phyloP scores from a whole-genome alignment of 176 grass and related monocot species.

The maize (Zea mays) region Zm-B73-REFERENCE-NAM-5.0 NC_050103.1:81308501-81309000 shows the following conservation, averaged over 20 bases:
- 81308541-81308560: slow-evolving; percentile 7
- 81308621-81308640: slow-evolving; percentile 10
- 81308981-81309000: not conserved
- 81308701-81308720: slow-evolving; percentile 74
- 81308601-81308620: not conserved
- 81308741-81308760: slow-evolving; percentile 79
- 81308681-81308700: slow-evolving; percentile 71
- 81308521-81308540: not conserved
- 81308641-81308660: slow-evolving; percentile 6
- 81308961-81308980: not conserved
- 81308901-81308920: slow-evolving; percentile 67
- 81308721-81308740: slow-evolving; percentile 82
- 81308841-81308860: not conserved
- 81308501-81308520: not conserved
- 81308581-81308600: not conserved
- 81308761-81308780: slow-evolving; percentile 91
- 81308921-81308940: slow-evolving; percentile 74
- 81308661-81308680: not conserved
- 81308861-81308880: slow-evolving; percentile 72
- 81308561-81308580: not conserved
- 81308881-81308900: slow-evolving; percentile 73
- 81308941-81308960: slow-evolving; percentile 27
- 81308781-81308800: slow-evolving; percentile 77
- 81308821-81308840: slow-evolving; percentile 8
- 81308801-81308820: slow-evolving; percentile 28